Conservation (phyloP, 441 rosid genomes). For the Pelargonium cotyledonis region DNA sequence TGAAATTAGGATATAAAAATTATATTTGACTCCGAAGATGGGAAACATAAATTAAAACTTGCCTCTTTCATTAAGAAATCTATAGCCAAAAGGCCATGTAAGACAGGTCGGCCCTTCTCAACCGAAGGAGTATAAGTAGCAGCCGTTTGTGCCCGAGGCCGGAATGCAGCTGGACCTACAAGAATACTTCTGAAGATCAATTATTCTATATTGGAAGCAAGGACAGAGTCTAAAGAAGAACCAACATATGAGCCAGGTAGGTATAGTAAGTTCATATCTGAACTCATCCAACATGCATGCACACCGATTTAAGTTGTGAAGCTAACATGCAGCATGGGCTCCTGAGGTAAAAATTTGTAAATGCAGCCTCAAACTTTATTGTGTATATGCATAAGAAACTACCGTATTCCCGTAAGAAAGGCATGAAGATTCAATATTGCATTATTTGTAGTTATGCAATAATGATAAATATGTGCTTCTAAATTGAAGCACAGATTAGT, state of each 20-base stretch:
- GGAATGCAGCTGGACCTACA: conserved; percentile 96
- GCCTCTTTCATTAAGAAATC: conserved; percentile 94
- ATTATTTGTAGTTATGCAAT: no score
- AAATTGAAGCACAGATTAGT: no score
- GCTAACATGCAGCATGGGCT: not conserved
- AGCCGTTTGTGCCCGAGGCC: conserved; percentile 71
- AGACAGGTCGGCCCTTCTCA: conserved; percentile 94
- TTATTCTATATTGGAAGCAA: not conserved
- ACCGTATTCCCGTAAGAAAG: no score
- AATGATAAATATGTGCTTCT: no score
- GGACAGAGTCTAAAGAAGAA: not conserved
- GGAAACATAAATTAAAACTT: conserved; percentile 28
- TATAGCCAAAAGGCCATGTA: conserved; percentile 92
- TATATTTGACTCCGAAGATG: not conserved
- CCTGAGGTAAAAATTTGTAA: not conserved
- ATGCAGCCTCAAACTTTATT: no score
- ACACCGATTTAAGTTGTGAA: not conserved
- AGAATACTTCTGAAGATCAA: conserved; percentile 22
- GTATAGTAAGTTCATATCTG: conserved; percentile 3
- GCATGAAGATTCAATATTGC: no score
- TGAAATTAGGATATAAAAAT: not conserved
- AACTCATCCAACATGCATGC: conserved; percentile 1
- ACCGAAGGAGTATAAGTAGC: conserved; percentile 54
- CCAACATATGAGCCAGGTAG: conserved; percentile 1
- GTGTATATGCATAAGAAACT: no score